Base-by-base conservation (phyloP, 345 rosid species). In the Pseudoturritis turrita region DNA sequence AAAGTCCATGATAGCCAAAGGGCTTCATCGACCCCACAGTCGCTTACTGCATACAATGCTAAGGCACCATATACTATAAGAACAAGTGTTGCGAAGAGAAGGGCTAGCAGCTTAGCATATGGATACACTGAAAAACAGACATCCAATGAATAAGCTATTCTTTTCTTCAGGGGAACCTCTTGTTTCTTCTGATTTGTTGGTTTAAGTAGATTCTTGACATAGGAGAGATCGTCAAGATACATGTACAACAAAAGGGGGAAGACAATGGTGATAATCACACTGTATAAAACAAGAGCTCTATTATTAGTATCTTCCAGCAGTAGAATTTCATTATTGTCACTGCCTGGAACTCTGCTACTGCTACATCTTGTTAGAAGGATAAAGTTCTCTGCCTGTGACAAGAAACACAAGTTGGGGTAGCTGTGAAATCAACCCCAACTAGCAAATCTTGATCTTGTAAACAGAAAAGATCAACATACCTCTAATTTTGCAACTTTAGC, bases 1-100 rank as follows among this genome's bases (percentile, higher is more conserved):
- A 92, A 92, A 37, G 92, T 84, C 98, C 98, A 89, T 2, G 98
- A 84, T 14, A 85, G 87, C 98, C 98, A 92, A 75, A 92, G 90
- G 14, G 96, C 89, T 82, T 92, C 96, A 11, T 85, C 83, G 46
- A 92, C 80, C 68, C 89, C 85, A 77, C 91, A 81, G 39, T 87
- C 98, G 62, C 89, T 87, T 52, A 92, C 96, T 2, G 91, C 91
- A 74, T 85, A 87, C 77, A 92, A 79, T 26, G 96, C 95, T 77
- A 92, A 79, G 33, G 96, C 92, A 31, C 98, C 98, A 58, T 88
- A 87, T 49, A 81, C 83, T 71, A 92, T 92, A 52, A 92, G 95
- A 78, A 85, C 82, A 49, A 86, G 63, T 17, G 98, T 92, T 2
- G 98, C 96, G 12, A 82, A 83, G 66, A 92, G 95, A 22, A 92